A percentile compares a stretch with the other conserved stretches of the same genome.
These are phyloP conservation scores for Hondaea fermentalgiana DNA, from an alignment of 108 stramenopile genomes.

Conservation along the genomic window DNA sequence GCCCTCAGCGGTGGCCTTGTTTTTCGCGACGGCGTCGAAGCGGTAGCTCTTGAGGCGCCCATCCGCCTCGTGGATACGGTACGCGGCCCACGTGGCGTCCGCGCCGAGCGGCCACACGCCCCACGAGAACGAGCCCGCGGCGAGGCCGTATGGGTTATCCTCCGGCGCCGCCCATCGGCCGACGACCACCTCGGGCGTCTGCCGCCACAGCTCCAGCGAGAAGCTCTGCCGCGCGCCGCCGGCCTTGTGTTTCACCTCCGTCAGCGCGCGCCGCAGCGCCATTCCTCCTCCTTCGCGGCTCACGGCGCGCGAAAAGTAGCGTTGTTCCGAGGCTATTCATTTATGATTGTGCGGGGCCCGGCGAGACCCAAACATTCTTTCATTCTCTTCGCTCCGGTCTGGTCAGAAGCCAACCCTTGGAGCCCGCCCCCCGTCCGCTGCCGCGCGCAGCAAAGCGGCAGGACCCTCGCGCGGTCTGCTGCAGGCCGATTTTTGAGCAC, in stretches of 20 bases:
- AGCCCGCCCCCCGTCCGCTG: no score
- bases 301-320: no score
- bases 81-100: background rate
- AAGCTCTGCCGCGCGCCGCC: background rate
- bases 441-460: no score
- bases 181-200: background rate
- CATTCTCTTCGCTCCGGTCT: no score
- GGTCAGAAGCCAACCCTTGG: no score
- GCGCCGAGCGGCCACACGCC: constrained; percentile 12
- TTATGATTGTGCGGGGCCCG: no score
- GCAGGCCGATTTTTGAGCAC: no score
- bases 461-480: no score
- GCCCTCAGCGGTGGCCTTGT: background rate
- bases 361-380: no score
- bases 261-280: background rate
- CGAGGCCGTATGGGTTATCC: background rate
- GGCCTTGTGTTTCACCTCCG: background rate
- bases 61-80: background rate
- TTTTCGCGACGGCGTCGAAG: background rate
- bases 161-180: background rate
- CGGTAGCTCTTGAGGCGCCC: background rate
- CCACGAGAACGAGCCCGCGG: background rate
- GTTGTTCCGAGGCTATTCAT: no score
- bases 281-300: no score
- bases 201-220: background rate